These are phyloP conservation scores for Colletotrichum lini DNA, from an alignment of 2,329 filamentous ascomycete genomes.

Conservation along the genomic window DNA sequence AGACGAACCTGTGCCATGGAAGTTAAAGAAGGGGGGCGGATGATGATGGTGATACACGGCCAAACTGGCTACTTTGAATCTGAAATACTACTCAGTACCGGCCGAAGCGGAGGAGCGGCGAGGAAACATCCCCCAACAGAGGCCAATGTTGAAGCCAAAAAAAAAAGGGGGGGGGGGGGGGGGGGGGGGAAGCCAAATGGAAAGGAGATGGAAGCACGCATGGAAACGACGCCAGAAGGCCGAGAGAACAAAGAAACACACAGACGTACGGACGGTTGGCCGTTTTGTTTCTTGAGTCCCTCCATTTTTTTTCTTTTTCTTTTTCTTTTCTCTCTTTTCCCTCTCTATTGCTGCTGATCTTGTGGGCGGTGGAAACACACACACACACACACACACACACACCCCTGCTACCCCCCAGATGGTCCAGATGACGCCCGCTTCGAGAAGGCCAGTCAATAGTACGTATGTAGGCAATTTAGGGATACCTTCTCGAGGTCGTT, in stretches of 20 bases:
- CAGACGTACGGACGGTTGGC: background rate
- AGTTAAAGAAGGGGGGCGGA: slow-evolving; percentile 8
- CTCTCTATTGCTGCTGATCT: background rate
- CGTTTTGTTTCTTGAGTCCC: slow-evolving; percentile 17
- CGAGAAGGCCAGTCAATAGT: no score
- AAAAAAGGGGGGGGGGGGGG: background rate
- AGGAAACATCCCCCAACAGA: no score
- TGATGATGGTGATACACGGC: background rate
- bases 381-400: no score
- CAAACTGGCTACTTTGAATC: no score
- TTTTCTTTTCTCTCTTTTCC: background rate
- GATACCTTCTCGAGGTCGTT: background rate
- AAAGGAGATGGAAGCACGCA: slow-evolving; percentile 21
- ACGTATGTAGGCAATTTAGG: background rate
- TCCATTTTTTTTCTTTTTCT: background rate
- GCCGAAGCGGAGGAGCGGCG: slow-evolving; percentile 1
- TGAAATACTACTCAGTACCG: background rate
- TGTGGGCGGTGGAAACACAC: background rate
- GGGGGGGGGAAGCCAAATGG: background rate
- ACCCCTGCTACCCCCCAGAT: no score
- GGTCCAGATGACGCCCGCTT: no score
- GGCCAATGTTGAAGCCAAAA: slow-evolving; percentile 3
- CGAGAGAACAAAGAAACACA: slow-evolving; percentile 36
- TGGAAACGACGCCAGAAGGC: slow-evolving; percentile 30
- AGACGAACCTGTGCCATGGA: slow-evolving; percentile 33